A percentile compares a stretch with the other conserved stretches of the same genome.
These are phyloP conservation scores for Trichoderma simmonsii DNA, from an alignment of 2,329 filamentous ascomycete species.

Conservation along the genomic window DNA sequence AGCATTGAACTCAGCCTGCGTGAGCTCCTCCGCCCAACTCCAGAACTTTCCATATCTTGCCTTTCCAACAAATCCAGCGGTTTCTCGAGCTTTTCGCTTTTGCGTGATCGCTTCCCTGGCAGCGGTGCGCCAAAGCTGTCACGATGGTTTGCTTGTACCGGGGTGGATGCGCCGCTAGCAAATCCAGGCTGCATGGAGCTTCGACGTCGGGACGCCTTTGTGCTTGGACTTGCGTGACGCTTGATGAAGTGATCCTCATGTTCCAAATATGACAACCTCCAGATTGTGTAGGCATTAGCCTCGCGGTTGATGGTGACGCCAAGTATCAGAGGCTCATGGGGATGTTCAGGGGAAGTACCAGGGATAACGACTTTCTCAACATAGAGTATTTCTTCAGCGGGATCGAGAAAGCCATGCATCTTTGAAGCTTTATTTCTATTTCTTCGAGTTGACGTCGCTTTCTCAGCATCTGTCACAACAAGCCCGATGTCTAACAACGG, in stretches of 20 bases:
- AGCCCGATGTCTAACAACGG: constrained; percentile 83
- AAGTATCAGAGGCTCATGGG: constrained; percentile 59
- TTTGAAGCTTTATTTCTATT: constrained; percentile 35
- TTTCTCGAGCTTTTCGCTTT: constrained; percentile 51
- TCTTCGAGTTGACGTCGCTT: constrained; percentile 29
- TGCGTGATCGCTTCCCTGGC: constrained; percentile 51
- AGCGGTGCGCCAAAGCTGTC: constrained; percentile 70
- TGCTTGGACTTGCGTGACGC: constrained; percentile 44
- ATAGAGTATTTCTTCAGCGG: constrained; percentile 79
- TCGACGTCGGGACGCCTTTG: constrained; percentile 51
- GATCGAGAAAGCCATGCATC: constrained; percentile 61
- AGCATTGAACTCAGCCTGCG: constrained; percentile 88
- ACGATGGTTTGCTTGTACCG: constrained; percentile 65
- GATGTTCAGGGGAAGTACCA: constrained; percentile 33
- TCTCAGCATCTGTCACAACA: constrained; percentile 62
- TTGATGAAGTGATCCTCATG: constrained; percentile 58
- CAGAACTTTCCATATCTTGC: constrained; percentile 54
- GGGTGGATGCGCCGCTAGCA: constrained; percentile 73
- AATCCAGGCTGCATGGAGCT: constrained; percentile 66
- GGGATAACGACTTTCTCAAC: constrained; percentile 66
- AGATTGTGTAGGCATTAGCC: constrained; percentile 75
- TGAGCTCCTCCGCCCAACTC: constrained; percentile 56
- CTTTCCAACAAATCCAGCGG: constrained; percentile 66
- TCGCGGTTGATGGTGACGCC: constrained; percentile 79
- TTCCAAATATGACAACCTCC: constrained; percentile 75